Conservation (phyloP, 140 eudicot genomes). For the Cichorium intybus region DNA sequence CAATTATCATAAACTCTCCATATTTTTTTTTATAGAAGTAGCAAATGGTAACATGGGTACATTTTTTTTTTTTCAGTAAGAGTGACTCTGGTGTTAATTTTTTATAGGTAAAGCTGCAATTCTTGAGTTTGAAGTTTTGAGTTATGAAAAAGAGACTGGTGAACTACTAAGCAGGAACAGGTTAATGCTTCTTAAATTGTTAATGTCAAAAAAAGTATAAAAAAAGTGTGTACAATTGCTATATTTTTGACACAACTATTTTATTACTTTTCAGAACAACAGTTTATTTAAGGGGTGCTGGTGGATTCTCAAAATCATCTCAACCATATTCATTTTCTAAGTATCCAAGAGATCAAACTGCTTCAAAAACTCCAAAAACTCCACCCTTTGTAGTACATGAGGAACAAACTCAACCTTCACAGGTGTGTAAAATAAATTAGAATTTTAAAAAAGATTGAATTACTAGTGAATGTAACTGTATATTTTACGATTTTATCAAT, state of each 20-base stretch:
- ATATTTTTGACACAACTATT: constrained; percentile 15
- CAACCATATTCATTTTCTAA: constrained; percentile 63
- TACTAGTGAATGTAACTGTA: too few species aligned
- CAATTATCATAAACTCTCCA: neutral
- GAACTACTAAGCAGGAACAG: constrained; percentile 78
- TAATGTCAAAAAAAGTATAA: neutral
- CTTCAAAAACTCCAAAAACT: constrained; percentile 55
- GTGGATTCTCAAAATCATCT: constrained; percentile 90
- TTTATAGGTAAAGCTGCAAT: constrained; percentile 83
- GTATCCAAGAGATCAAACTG: constrained; percentile 40
- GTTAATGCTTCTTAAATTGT: constrained; percentile 32
- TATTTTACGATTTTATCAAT: too few species aligned
- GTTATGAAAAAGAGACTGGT: constrained; percentile 73
- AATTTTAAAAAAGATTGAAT: too few species aligned
- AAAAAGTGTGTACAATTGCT: neutral
- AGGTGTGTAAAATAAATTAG: constrained; percentile 69
- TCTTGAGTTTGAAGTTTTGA: constrained; percentile 66
- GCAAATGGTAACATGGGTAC: constrained; percentile 8
- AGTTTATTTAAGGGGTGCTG: constrained; percentile 80
- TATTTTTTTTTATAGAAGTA: neutral
- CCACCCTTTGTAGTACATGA: constrained; percentile 71
- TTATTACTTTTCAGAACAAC: constrained; percentile 37
- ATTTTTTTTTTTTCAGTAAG: constrained; percentile 8
- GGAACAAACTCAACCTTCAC: constrained; percentile 81
- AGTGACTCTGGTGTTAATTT: constrained; percentile 2